Conservation (phyloP, 352 stramenopile genomes). For the Phytopythium boreale region DNA sequence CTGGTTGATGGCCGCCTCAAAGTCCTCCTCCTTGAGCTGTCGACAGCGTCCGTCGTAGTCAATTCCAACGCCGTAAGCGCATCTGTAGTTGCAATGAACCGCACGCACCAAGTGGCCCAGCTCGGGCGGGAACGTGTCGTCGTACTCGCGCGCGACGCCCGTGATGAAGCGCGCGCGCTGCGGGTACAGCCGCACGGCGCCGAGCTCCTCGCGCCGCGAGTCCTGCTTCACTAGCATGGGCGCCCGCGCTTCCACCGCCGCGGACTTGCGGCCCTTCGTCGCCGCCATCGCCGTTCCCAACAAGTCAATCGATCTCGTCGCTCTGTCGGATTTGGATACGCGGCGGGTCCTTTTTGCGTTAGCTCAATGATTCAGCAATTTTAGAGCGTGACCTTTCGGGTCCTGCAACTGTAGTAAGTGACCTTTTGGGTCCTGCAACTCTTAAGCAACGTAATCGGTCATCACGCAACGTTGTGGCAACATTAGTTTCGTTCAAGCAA, state of each 20-base stretch:
- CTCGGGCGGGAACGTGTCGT: slow-evolving; percentile 67
- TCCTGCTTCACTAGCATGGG: slow-evolving; percentile 3
- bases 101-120: slow-evolving; percentile 40
- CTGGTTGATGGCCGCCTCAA: slow-evolving; percentile 73
- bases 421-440: slow-evolving; percentile 2
- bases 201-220: slow-evolving; percentile 23
- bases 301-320: neutral
- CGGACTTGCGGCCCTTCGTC: neutral
- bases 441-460: neutral
- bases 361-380: neutral
- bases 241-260: slow-evolving; percentile 1
- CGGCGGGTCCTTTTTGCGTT: neutral
- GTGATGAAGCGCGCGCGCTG: slow-evolving; percentile 68
- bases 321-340: neutral
- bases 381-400: slow-evolving; percentile 2
- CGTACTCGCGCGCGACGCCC: slow-evolving; percentile 63
- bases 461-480: neutral
- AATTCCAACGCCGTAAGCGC: neutral
- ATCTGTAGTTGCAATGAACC: neutral
- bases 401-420: neutral
- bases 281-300: neutral
- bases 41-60: neutral
- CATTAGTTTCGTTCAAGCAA: neutral
- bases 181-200: slow-evolving; percentile 46
- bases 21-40: slow-evolving; percentile 53